Evolutionary conservation across 208 protist genomes (phyloP).

Genomic region (Novymonas esmeraldas): DNA sequence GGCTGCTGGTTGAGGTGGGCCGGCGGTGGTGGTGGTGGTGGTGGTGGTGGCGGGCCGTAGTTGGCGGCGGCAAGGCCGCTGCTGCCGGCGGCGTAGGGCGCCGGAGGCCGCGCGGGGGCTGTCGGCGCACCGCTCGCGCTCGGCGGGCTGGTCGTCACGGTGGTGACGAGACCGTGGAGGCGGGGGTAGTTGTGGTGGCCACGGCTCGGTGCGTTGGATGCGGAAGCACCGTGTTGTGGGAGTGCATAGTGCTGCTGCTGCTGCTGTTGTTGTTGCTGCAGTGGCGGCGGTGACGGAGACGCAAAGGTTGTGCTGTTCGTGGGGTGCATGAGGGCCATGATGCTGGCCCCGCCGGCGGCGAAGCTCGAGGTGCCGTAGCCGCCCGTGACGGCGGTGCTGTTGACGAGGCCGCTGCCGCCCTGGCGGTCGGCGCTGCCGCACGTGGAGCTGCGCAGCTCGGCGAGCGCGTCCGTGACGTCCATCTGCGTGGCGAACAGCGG

Average conservation of each 20-base stretch:
- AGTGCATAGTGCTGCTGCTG: not conserved
- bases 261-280: not conserved
- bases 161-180: not conserved
- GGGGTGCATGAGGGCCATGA: not conserved
- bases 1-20: not conserved
- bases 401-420: constrained; percentile 6
- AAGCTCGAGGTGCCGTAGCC: not conserved
- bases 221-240: too few relatives aligned
- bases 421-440: constrained; percentile 19
- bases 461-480: constrained; percentile 35
- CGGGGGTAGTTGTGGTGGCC: not conserved
- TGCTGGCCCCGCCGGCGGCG: not conserved
- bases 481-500: constrained; percentile 34
- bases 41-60: not conserved
- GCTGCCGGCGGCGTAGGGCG: not conserved
- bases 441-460: constrained; percentile 26
- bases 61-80: not conserved
- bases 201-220: too few relatives aligned
- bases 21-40: not conserved
- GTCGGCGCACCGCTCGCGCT: not conserved
- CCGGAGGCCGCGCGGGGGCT: not conserved
- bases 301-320: not conserved
- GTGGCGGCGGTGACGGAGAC: not conserved
- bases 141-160: not conserved
- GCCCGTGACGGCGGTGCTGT: not conserved